Conservation (phyloP, 305 asterid genomes). For the Salvia sclarea region DNA sequence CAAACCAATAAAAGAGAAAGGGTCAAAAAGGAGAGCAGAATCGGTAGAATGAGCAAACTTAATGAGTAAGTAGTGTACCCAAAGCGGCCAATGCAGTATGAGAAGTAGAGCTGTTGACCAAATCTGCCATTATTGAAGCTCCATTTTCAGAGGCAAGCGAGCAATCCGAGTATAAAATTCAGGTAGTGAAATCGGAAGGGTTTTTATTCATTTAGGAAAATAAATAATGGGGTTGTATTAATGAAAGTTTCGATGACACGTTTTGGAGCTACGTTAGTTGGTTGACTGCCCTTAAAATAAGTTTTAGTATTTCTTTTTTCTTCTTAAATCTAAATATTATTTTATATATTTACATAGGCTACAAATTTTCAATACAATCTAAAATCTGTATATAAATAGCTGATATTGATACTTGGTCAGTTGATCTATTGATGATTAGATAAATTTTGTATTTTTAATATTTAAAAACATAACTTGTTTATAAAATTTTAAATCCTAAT, state of each 20-base stretch:
- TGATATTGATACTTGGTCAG: too few species aligned
- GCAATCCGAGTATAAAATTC: neutral
- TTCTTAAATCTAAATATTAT: too few species aligned
- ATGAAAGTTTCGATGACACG: neutral
- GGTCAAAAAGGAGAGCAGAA: slow-evolving; percentile 24
- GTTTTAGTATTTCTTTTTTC: too few species aligned
- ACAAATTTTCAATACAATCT: too few species aligned
- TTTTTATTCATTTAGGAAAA: neutral
- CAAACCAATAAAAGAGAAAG: slow-evolving; percentile 8
- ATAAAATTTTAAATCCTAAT: too few species aligned
- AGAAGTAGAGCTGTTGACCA: slow-evolving; percentile 37
- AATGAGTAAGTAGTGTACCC: slow-evolving; percentile 26
- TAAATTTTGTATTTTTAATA: too few species aligned
- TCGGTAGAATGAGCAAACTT: slow-evolving; percentile 21
- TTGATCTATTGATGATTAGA: too few species aligned
- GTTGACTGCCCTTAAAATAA: neutral
- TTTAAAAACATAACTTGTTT: too few species aligned
- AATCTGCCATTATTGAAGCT: slow-evolving; percentile 41
- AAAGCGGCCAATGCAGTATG: slow-evolving; percentile 31
- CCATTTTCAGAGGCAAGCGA: slow-evolving; percentile 27
- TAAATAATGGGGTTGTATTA: neutral
- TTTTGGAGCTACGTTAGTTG: neutral
- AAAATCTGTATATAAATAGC: too few species aligned
- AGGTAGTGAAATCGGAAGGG: slow-evolving; percentile 4
- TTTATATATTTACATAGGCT: too few species aligned